These are phyloP conservation scores for Amphirosellinia nigrospora DNA, from an alignment of 495 filamentous ascomycete genomes.

Conservation along the genomic window DNA sequence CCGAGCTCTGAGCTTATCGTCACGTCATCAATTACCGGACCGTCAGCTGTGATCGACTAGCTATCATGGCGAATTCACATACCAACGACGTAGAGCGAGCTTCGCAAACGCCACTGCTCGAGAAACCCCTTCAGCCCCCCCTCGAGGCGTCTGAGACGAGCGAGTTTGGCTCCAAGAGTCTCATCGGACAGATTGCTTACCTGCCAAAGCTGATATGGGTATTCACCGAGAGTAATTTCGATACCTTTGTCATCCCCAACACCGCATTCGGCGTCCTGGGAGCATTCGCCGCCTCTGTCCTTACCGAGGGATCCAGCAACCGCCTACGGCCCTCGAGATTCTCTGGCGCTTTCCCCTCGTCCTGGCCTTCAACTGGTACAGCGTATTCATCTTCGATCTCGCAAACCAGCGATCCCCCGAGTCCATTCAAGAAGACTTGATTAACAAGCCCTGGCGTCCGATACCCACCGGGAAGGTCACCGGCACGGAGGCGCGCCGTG, in stretches of 20 bases:
- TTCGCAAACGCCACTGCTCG: constrained; percentile 14
- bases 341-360: constrained; percentile 32
- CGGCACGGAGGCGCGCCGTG: constrained; percentile 40
- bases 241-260: constrained; percentile 47
- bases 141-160: background rate
- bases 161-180: constrained; percentile 24
- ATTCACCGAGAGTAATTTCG: constrained; percentile 49
- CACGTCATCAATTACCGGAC: background rate
- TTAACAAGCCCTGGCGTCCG: constrained; percentile 68
- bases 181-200: constrained; percentile 19
- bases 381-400: constrained; percentile 52
- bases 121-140: constrained; percentile 8
- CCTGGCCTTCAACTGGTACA: constrained; percentile 39
- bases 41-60: background rate
- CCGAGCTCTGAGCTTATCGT: background rate
- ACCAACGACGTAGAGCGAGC: background rate
- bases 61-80: constrained; percentile 3
- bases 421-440: constrained; percentile 55
- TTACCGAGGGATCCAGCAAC: constrained; percentile 32
- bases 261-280: constrained; percentile 42
- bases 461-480: constrained; percentile 53
- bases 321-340: constrained; percentile 24
- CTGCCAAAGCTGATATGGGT: constrained; percentile 36
- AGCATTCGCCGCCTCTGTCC: constrained; percentile 35
- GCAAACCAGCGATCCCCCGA: constrained; percentile 56